phyloP scores from a whole-genome alignment of 306 rosid genomes.

The Prunus dulcis region DNA sequence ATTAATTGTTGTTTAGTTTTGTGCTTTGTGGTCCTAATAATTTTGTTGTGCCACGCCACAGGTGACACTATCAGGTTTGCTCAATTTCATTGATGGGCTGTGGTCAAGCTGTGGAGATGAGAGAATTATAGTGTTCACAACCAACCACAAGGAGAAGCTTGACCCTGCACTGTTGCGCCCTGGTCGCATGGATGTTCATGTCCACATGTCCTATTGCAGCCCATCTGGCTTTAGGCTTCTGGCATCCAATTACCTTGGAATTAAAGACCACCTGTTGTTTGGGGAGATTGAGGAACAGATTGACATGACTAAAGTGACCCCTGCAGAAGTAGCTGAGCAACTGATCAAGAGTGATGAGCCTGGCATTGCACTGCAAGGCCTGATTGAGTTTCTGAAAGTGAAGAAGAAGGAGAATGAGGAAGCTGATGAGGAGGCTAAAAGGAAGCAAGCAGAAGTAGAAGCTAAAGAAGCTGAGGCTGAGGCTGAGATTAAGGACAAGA shows the following conservation, averaged over 20 bases:
- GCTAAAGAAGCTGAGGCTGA: not conserved
- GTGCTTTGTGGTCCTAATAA: not conserved
- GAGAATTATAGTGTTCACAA: conserved; percentile 49
- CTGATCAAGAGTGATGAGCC: conserved; percentile 23
- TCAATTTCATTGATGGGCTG: conserved; percentile 46
- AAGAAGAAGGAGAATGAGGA: conserved; percentile 29
- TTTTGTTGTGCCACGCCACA: not conserved
- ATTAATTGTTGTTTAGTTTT: not conserved
- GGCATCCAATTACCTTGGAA: conserved; percentile 37
- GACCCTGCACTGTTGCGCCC: conserved; percentile 45
- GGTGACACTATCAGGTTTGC: conserved; percentile 48
- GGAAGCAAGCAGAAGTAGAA: conserved; percentile 1
- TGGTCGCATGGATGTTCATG: conserved; percentile 52
- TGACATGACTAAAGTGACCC: conserved; percentile 25
- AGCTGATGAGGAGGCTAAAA: conserved; percentile 13
- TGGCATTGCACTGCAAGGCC: conserved; percentile 9
- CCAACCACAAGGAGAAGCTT: conserved; percentile 47
- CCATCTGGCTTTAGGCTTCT: conserved; percentile 32
- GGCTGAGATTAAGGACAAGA: not conserved
- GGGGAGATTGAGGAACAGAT: conserved; percentile 24
- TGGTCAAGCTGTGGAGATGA: conserved; percentile 55
- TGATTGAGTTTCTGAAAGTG: conserved; percentile 26
- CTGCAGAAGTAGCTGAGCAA: conserved; percentile 41
- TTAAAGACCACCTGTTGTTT: conserved; percentile 28
- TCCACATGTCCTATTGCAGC: conserved; percentile 54